Evolutionary conservation across 2,329 filamentous ascomycete genomes (phyloP), one percentile per base, ranked within the genome.

Genomic region (Paecilomyces dactylethromorphus): DNA sequence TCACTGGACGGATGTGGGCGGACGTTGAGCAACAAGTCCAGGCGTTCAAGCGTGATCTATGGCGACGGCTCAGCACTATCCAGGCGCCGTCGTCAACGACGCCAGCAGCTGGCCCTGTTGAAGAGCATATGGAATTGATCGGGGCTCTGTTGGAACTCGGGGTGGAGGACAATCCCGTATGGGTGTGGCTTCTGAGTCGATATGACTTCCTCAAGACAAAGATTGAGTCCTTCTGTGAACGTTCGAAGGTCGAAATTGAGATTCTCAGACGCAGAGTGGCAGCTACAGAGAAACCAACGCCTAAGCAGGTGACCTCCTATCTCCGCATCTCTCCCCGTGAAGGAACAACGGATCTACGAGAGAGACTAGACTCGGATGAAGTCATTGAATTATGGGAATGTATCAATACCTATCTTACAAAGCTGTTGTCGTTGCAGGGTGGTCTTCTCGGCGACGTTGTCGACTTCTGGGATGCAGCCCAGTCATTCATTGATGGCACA

Each of bases 371-470:
- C 71, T 86, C 87, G 0, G 77, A 87, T 2, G 88, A 93, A 53
- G 83, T 97, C 13, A 83, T 96, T 63, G 92, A 96, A 65, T 83
- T 97, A 60, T 99, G 94, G 94, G 92, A 97, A 68, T 91, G 92
- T 71, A 87, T 96, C 63, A 79, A 91, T 60, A 79, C 83, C 0
- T 94, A 91, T 62, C 73, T 97, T 60, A 87, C 79, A 10, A 85
- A 83, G 50, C 81, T 99, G 45, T 79, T 99, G 0, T 92, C 91
- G 0, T 77, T 81, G 5, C 79, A 87, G 6, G 86, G 87, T 62
- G 94, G 94, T 3, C 82, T 97, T 15, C 79, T 99, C 5, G 92
- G 91, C 0, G 94, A 99, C 72, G 84, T 97, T 1, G 77, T 96
- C 18, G 92, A 96, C 63, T 97, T 96, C 73, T 97, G 93, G 91